Conservation (phyloP, 208 protist genomes). For the Trypanosoma theileri region DNA sequence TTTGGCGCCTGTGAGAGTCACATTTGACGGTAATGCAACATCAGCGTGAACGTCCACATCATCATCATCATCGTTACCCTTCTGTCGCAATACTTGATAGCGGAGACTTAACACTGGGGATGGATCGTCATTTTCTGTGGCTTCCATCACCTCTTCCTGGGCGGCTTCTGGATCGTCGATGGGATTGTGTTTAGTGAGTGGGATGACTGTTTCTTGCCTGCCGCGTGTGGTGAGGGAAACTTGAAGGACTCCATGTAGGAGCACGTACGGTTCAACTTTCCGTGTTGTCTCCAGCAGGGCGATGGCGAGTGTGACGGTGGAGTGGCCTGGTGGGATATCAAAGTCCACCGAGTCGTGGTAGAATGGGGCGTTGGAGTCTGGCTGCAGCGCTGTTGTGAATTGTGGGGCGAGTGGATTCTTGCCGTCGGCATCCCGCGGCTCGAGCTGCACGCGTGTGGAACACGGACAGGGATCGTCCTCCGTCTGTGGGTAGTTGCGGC, state of each 20-base stretch:
- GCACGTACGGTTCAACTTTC: conserved; percentile 23
- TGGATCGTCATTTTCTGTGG: neutral
- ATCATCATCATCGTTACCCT: neutral
- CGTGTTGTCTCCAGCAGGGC: conserved; percentile 45
- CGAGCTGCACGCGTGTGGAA: conserved; percentile 38
- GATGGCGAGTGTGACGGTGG: conserved; percentile 26
- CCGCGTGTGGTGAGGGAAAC: conserved; percentile 24
- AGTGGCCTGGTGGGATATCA: conserved; percentile 27
- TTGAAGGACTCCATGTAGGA: conserved; percentile 35
- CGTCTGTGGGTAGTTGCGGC: conserved; percentile 50
- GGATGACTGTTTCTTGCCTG: conserved; percentile 40
- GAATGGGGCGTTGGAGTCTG: conserved; percentile 61
- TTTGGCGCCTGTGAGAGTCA: conserved; percentile 27
- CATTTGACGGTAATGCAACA: conserved; percentile 8
- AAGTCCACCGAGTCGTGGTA: conserved; percentile 49
- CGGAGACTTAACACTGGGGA: conserved; percentile 28
- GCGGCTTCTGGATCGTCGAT: conserved; percentile 14
- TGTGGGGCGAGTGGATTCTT: conserved; percentile 15
- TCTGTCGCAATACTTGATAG: conserved; percentile 18
- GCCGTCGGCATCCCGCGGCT: conserved; percentile 20
- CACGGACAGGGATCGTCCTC: conserved; percentile 67
- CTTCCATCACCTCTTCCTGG: conserved; percentile 3
- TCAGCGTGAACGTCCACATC: conserved; percentile 34
- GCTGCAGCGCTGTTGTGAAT: conserved; percentile 42
- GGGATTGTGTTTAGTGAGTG: conserved; percentile 27